These are phyloP conservation scores for Paramarasmius palmivorus DNA, from an alignment of 1,284 basidiomycete species.

Conservation along the genomic window DNA sequence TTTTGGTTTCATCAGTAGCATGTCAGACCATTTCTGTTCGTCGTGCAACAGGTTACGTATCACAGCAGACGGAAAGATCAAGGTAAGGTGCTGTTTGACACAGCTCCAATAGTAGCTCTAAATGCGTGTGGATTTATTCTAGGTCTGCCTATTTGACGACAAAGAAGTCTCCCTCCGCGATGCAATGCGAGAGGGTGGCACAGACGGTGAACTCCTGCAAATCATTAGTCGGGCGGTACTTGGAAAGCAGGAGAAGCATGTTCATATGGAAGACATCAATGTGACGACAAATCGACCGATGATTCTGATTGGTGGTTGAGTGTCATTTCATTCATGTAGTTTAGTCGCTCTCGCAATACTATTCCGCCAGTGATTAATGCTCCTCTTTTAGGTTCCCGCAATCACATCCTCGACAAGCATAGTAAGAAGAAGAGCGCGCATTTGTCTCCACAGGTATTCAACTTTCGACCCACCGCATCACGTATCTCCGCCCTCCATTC, in stretches of 20 bases:
- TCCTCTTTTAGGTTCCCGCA: background rate
- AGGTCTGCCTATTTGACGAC: constrained; percentile 88
- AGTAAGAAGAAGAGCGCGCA: background rate
- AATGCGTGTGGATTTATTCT: background rate
- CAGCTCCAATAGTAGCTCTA: background rate
- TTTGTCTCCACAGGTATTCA: too few relatives aligned
- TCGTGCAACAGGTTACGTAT: constrained; percentile 84
- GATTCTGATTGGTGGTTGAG: constrained; percentile 90
- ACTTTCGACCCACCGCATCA: background rate
- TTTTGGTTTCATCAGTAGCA: constrained; percentile 88
- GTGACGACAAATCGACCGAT: constrained; percentile 79
- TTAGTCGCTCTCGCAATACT: constrained; percentile 4
- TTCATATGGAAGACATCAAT: constrained; percentile 80
- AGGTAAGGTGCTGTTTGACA: constrained; percentile 45
- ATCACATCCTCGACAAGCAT: background rate
- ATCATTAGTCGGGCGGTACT: constrained; percentile 69
- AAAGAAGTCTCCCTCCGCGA: constrained; percentile 84
- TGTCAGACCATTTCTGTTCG: constrained; percentile 91
- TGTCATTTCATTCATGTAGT: constrained; percentile 34
- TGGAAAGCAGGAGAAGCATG: constrained; percentile 84
- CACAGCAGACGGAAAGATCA: constrained; percentile 88
- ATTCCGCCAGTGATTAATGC: constrained; percentile 16
- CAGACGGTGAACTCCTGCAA: constrained; percentile 64
- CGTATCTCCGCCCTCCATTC: background rate
- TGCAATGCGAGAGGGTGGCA: constrained; percentile 61